Evolutionary conservation across 1,139 yeast species (phyloP).

Genomic region (Arxiozyma heterogenica): DNA sequence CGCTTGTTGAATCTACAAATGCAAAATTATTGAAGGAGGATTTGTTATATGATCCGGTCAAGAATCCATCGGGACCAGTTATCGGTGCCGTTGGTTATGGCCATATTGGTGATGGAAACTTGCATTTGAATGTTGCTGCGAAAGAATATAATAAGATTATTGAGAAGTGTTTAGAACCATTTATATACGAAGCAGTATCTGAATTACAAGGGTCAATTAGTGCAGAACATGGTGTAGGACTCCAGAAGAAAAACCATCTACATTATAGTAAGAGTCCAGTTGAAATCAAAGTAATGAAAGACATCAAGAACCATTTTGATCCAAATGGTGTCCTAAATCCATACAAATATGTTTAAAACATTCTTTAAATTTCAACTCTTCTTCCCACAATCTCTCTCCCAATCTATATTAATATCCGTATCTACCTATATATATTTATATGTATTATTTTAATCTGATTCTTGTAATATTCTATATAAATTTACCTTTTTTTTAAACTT

Average conservation of each 20-base stretch:
- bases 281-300: constrained; percentile 66
- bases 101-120: constrained; percentile 91
- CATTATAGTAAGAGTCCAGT: constrained; percentile 68
- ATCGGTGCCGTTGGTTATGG: constrained; percentile 90
- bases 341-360: constrained; percentile 58
- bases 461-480: constrained; percentile 21
- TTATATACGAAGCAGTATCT: constrained; percentile 83
- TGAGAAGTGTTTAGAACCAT: constrained; percentile 78
- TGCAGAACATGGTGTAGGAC: constrained; percentile 96
- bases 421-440: neutral
- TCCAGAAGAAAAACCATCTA: constrained; percentile 85
- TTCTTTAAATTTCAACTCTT: too few relatives aligned
- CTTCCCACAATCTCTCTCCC: too few relatives aligned
- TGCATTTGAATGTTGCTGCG: constrained; percentile 88
- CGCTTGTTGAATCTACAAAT: constrained; percentile 66
- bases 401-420: too few relatives aligned
- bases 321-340: constrained; percentile 90
- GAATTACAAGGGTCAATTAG: constrained; percentile 76
- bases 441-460: constrained; percentile 9
- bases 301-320: constrained; percentile 70
- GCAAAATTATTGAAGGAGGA: constrained; percentile 47
- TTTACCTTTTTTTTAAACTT: constrained; percentile 28
- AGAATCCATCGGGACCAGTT: constrained; percentile 44
- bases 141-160: constrained; percentile 68
- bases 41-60: constrained; percentile 49